phyloP scores from a whole-genome alignment of 768 basidiomycete species.

The Pleurotus citrinopileatus region DNA sequence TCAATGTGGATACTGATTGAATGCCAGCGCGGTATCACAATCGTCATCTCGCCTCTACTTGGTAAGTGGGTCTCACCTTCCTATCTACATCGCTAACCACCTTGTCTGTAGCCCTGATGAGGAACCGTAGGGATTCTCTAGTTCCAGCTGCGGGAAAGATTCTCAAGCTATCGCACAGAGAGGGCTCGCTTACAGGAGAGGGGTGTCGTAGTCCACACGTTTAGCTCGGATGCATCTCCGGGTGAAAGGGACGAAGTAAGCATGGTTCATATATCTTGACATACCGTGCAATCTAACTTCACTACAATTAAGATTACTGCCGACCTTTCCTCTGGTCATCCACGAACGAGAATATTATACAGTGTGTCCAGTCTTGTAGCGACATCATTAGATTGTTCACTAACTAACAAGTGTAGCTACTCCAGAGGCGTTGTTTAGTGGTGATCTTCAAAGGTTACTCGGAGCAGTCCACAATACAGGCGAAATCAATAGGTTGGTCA shows the following conservation, averaged over 20 bases:
- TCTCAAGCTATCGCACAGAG: conserved; percentile 38
- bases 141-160: background rate
- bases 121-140: conserved; percentile 60
- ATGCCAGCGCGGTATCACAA: conserved; percentile 60
- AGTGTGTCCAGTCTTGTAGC: conserved; percentile 38
- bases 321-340: conserved; percentile 60
- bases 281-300: background rate
- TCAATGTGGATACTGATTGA: background rate
- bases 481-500: conserved; percentile 68
- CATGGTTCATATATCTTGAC: background rate
- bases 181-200: conserved; percentile 55
- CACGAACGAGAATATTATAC: conserved; percentile 64
- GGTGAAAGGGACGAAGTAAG: conserved; percentile 55
- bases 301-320: conserved; percentile 45
- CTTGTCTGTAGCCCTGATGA: conserved; percentile 63
- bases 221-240: conserved; percentile 62
- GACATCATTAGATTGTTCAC: background rate
- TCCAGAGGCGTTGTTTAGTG: conserved; percentile 65
- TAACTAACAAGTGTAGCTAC: conserved; percentile 49
- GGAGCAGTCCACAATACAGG: conserved; percentile 47
- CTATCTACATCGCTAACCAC: background rate
- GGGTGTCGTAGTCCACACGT: conserved; percentile 53
- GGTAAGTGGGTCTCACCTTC: conserved; percentile 37
- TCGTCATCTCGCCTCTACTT: conserved; percentile 76
- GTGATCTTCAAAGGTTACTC: conserved; percentile 53